Conservation (phyloP, 345 rosid genomes). For the Cardamine resedifolia region DNA sequence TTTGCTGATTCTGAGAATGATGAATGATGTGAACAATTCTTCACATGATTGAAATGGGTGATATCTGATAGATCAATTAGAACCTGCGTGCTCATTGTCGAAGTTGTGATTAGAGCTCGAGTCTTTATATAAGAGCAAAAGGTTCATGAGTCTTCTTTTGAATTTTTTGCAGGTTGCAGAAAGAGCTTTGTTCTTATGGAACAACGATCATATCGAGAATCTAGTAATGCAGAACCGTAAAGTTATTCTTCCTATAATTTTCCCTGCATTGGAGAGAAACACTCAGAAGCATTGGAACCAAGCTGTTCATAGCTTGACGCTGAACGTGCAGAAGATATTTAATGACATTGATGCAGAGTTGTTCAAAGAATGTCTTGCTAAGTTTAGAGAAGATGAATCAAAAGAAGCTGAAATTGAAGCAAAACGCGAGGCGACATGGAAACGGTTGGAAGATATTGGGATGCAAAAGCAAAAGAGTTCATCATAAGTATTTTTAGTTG, state of each 20-base stretch:
- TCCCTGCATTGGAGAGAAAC: constrained; percentile 66
- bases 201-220: constrained; percentile 70
- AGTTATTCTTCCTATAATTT: constrained; percentile 59
- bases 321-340: constrained; percentile 69
- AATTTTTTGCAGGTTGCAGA: constrained; percentile 58
- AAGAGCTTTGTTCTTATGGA: constrained; percentile 76
- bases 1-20: background rate
- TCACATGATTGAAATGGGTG: background rate
- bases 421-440: constrained; percentile 63
- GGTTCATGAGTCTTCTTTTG: background rate
- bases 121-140: background rate
- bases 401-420: constrained; percentile 46
- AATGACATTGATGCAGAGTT: constrained; percentile 66
- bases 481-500: constrained; percentile 27
- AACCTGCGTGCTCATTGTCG: background rate
- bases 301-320: constrained; percentile 65
- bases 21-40: constrained; percentile 2
- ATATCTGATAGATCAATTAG: background rate
- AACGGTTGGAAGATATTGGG: constrained; percentile 61
- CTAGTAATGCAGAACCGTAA: constrained; percentile 62
- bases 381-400: constrained; percentile 54
- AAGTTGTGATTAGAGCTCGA: background rate
- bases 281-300: constrained; percentile 70
- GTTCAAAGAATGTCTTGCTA: constrained; percentile 54
- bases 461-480: constrained; percentile 29